These are phyloP conservation scores for Amaranthus palmeri DNA, from an alignment of 148 eudicot species.

Conservation along the genomic window DNA sequence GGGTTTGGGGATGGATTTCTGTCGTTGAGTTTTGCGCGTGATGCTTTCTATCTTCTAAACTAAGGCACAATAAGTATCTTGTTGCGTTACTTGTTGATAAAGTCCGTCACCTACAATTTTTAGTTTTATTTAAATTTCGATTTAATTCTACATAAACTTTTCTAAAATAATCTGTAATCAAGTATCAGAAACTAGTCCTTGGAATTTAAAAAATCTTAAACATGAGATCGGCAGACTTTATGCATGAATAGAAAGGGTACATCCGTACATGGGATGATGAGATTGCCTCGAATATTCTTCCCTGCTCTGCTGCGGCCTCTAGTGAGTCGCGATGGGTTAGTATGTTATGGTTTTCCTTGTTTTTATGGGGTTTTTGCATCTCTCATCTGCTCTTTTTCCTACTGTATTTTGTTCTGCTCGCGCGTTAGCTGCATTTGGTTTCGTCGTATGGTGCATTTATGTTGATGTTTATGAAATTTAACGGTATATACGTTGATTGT, in stretches of 20 bases:
- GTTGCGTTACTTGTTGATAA: no score
- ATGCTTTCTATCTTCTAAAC: no score
- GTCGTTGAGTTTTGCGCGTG: no score
- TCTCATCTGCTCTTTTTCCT: not conserved
- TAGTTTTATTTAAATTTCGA: not conserved
- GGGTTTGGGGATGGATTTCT: not conserved
- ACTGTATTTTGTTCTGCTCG: not conserved
- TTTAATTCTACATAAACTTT: not conserved
- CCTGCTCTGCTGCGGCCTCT: not conserved
- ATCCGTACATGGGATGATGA: not conserved
- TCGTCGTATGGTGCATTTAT: not conserved
- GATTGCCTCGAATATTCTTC: not conserved
- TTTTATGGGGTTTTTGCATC: not conserved
- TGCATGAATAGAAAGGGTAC: not conserved
- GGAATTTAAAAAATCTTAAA: not conserved
- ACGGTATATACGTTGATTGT: no score
- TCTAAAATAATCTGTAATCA: not conserved
- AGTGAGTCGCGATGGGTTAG: not conserved
- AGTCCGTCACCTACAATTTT: no score
- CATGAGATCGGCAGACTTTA: not conserved
- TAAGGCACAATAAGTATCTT: no score
- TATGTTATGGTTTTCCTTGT: not conserved
- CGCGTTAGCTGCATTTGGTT: not conserved
- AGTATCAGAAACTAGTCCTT: not conserved
- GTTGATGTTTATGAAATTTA: no score